phyloP scores from a whole-genome alignment of 306 rosid species.

The Pterocarpus macrocarpus region DNA sequence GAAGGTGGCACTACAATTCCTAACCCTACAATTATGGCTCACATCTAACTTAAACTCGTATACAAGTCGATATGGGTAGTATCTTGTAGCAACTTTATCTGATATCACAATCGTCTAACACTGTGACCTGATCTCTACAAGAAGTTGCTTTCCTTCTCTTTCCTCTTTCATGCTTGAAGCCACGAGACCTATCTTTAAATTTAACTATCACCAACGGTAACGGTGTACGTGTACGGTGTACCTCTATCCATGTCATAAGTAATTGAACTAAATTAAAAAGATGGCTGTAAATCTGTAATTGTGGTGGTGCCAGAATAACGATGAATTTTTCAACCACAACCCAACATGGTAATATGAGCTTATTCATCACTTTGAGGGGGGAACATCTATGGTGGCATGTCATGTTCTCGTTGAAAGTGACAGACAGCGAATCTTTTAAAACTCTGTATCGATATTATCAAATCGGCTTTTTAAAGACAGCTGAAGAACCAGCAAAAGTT shows the following conservation, averaged over 20 bases:
- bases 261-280: too few relatives aligned
- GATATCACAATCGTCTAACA: too few relatives aligned
- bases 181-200: too few relatives aligned
- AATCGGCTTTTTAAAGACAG: slow-evolving; percentile 38
- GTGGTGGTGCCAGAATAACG: neutral
- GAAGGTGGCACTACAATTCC: neutral
- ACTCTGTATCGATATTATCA: neutral
- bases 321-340: neutral
- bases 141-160: too few relatives aligned
- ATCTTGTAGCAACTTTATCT: neutral
- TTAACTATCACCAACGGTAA: too few relatives aligned
- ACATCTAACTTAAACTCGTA: neutral
- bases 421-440: neutral
- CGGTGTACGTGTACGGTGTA: too few relatives aligned
- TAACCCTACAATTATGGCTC: neutral
- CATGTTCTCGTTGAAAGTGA: slow-evolving; percentile 39
- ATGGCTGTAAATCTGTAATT: neutral
- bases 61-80: neutral
- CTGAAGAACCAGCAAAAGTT: slow-evolving; percentile 34
- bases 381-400: neutral
- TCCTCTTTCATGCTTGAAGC: too few relatives aligned
- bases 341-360: neutral
- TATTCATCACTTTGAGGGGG: neutral
- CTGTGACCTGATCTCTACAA: too few relatives aligned
- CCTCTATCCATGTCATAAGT: too few relatives aligned